Base-by-base conservation (phyloP, 2,329 filamentous ascomycete species). In the Torrubiella hemipterigena region DNA sequence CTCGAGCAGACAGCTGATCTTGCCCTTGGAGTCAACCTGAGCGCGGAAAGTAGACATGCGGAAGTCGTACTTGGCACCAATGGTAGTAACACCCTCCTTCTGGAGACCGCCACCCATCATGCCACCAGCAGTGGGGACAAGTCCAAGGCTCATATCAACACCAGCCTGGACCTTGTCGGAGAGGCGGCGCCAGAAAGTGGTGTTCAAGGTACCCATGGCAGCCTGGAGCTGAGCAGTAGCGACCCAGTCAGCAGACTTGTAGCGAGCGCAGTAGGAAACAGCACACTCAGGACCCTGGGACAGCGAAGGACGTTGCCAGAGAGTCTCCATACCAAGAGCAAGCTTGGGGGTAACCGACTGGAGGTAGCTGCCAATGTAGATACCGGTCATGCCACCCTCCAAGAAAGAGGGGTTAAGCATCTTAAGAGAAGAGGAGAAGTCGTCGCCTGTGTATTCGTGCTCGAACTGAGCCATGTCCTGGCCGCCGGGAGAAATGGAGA, bases 41-140 rank as follows among this genome's bases (percentile, higher is more conserved):
- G 89, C 91, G 43, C 89, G 78, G 77, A 95, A 94, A 30, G 85
- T 91, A 33, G 84, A 91, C 63, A 86, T 83, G 52, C 84, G 76
- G 75, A 98, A 98, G 57, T 95, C 89, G 63, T 98, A 98, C 64
- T 98, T 98, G 54, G 86, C 84, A 49, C 89, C 91, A 48, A 96
- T 72, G 33, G 87, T 85, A 32, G 93, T 87, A 38, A 84, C 72
- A 34, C 91, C 91, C 58, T 98, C 87, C 59, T 86, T 89, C 56
- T 78, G 73, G 32, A 78, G 55, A 28, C 76, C 76, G 37, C 69
- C 75, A 48, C 84, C 84, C 76, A 91, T 86, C 59, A 83, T 63
- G 40, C 74, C 72, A 31, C 72, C 73, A 31, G 65, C 61, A 33
- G 73, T 67, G 17, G 73, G 67, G 19, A 76, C 76, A 44, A 94